Conservation (phyloP, 805 yeast species). For the Jamesozyma gamospora region DNA sequence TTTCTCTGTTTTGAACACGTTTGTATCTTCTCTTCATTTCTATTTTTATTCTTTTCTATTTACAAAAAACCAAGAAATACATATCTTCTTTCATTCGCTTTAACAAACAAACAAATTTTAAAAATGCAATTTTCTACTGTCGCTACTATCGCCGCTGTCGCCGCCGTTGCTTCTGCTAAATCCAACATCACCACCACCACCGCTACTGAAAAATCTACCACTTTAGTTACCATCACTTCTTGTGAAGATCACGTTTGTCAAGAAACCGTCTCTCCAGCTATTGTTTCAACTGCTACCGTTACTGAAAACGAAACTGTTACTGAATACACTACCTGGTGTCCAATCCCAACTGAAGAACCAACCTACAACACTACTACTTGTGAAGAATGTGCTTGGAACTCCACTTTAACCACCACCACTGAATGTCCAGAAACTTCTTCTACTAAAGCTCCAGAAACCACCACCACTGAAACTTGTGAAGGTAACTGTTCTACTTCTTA, state of each 20-base stretch:
- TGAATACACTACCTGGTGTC: slow-evolving; percentile 30
- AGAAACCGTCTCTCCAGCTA: slow-evolving; percentile 28
- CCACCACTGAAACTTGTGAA: too few relatives aligned
- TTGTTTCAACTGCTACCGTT: slow-evolving; percentile 30
- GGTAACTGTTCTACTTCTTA: slow-evolving; percentile 2
- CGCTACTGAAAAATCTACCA: slow-evolving; percentile 21
- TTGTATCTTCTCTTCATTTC: neutral
- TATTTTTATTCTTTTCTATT: neutral
- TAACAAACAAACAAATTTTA: neutral
- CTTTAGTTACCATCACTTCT: slow-evolving; percentile 31
- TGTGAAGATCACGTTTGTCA: slow-evolving; percentile 28
- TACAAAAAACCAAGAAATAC: slow-evolving; percentile 8
- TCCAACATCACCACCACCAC: slow-evolving; percentile 16
- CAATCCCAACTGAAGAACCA: slow-evolving; percentile 17
- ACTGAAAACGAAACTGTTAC: slow-evolving; percentile 30
- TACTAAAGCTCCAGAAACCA: neutral
- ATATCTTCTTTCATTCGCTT: slow-evolving; percentile 25
- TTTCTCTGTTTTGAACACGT: neutral
- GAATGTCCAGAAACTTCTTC: too few relatives aligned
- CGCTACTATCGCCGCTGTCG: slow-evolving; percentile 29
- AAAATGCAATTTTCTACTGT: slow-evolving; percentile 34
- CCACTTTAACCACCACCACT: too few relatives aligned
- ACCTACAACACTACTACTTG: neutral
- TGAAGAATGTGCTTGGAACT: too few relatives aligned
- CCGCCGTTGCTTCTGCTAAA: slow-evolving; percentile 20